These are phyloP conservation scores for Fusarium floridanum DNA, from an alignment of 2,329 filamentous ascomycete species.

Conservation along the genomic window DNA sequence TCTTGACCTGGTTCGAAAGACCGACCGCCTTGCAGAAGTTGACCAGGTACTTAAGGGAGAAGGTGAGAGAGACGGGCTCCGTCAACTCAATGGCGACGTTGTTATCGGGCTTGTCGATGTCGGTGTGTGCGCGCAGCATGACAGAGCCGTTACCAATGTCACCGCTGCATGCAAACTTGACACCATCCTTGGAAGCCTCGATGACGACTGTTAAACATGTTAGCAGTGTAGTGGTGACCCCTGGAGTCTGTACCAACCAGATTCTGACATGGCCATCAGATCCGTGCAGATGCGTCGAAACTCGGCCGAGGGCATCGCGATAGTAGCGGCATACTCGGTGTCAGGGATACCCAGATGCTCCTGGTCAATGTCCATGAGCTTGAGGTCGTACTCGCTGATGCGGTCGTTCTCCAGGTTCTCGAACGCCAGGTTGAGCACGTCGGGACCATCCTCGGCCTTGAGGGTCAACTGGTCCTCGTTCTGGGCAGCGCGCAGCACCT, in stretches of 20 bases:
- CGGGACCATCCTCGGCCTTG: constrained; percentile 97
- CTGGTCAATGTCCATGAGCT: constrained; percentile 99
- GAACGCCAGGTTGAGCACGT: constrained; percentile 95
- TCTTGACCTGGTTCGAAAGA: constrained; percentile 84
- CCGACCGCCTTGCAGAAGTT: constrained; percentile 99
- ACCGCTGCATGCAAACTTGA: constrained; percentile 93
- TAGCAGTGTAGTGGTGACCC: neutral
- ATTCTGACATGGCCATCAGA: constrained; percentile 92
- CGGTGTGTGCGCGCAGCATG: constrained; percentile 88
- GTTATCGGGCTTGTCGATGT: constrained; percentile 88
- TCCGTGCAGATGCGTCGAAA: constrained; percentile 97
- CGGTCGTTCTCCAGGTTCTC: constrained; percentile 91
- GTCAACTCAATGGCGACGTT: constrained; percentile 91
- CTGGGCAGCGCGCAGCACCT: constrained; percentile 94
- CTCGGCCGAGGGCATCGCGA: constrained; percentile 88
- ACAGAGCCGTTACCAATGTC: constrained; percentile 97
- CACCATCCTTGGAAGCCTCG: constrained; percentile 95
- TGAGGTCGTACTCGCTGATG: constrained; percentile 98
- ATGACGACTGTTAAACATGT: constrained; percentile 77
- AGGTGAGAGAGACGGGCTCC: constrained; percentile 94
- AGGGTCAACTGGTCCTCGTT: constrained; percentile 95
- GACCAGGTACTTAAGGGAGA: constrained; percentile 98
- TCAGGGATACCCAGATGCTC: constrained; percentile 99
- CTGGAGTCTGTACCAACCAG: constrained; percentile 72
- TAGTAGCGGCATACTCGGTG: constrained; percentile 96